Evolutionary conservation across 345 rosid genomes (phyloP), one percentile per base, ranked within the genome.

Genomic region (Microcos paniculata): DNA sequence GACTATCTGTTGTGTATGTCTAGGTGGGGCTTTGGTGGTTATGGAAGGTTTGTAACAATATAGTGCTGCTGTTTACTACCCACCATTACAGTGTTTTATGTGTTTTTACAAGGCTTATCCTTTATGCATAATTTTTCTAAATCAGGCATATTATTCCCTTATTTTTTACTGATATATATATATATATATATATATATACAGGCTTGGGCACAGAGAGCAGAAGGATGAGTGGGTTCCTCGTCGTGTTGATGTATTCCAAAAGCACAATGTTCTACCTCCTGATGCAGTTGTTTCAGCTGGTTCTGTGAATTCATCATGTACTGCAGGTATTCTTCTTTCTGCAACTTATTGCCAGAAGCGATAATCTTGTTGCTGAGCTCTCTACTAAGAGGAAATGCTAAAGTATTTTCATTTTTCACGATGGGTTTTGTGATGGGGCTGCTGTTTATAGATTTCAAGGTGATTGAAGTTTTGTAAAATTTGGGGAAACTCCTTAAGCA

Each of bases 11-110:
- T 67, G 10, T 73, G 48, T 87, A 74, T 78, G 70, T 38, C 77
- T 80, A 96, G 99, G 86, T 96, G 99, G 99, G 99, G 99, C 72
- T 93, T 78, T 75, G 99, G 99, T 77, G 99, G 99, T 71, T 92
- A 93, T 90, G 98, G 99, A 84, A 96, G 99, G 98, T 96, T 80
- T 67, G 94, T 85, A 57, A 38, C 19, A 3, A 33, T n/a, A 43
- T 70, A 21, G 31, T 21, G 30, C 24, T 38, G 8, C 43, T 70
- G 57, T 49, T 24, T 15, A 16, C 71, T 65, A n/a, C 57, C 8
- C 75, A 63, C 63, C 42, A 16, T 73, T 63, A 24, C 30, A 28
- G 55, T 31, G 19, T 24, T 72, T 40, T 52, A 30, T 62, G 57
- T 8, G 43, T 70, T 35, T 75, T 64, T 61, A 3, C 18, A 31